A percentile compares a stretch with the other conserved stretches of the same genome.
Evolutionary conservation across 2,329 filamentous ascomycete species (phyloP).

Genomic region (Graphium sp.): DNA sequence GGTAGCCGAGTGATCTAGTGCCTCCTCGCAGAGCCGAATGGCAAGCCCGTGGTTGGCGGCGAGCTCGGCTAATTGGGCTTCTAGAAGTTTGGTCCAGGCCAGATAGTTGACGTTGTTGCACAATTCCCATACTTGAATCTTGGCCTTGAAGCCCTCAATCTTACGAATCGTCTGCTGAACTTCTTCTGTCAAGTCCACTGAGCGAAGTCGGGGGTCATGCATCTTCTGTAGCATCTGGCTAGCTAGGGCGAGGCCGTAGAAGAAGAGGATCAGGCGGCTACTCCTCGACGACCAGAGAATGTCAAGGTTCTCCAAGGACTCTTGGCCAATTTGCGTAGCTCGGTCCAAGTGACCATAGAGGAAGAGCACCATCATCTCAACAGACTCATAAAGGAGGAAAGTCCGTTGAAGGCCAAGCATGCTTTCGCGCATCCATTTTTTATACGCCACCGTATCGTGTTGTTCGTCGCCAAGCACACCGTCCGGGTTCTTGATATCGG

Average conservation of each 20-base stretch:
- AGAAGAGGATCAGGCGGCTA: constrained; percentile 37
- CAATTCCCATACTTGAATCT: constrained; percentile 45
- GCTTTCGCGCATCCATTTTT: constrained; percentile 35
- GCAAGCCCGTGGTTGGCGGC: constrained; percentile 36
- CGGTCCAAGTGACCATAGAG: constrained; percentile 45
- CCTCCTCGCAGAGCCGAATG: constrained; percentile 49
- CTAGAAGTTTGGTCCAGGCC: constrained; percentile 49
- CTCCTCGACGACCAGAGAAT: constrained; percentile 44
- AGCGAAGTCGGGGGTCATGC: constrained; percentile 21
- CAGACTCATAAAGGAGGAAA: constrained; percentile 49
- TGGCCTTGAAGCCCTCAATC: constrained; percentile 36
- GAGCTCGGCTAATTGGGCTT: constrained; percentile 53
- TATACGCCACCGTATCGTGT: constrained; percentile 42
- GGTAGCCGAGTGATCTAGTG: constrained; percentile 54
- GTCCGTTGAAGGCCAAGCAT: constrained; percentile 45
- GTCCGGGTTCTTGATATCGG: constrained; percentile 27
- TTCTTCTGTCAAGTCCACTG: constrained; percentile 13
- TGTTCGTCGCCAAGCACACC: constrained; percentile 51
- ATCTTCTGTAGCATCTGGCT: constrained; percentile 31
- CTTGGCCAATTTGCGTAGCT: constrained; percentile 38
- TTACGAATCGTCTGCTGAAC: constrained; percentile 30
- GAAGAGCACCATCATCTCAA: constrained; percentile 45
- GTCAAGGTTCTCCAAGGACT: constrained; percentile 25
- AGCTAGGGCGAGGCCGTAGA: constrained; percentile 40
- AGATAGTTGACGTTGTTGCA: constrained; percentile 57